Base-by-base conservation (phyloP, 2,329 filamentous ascomycete genomes). In the Cladophialophora bantiana region DNA sequence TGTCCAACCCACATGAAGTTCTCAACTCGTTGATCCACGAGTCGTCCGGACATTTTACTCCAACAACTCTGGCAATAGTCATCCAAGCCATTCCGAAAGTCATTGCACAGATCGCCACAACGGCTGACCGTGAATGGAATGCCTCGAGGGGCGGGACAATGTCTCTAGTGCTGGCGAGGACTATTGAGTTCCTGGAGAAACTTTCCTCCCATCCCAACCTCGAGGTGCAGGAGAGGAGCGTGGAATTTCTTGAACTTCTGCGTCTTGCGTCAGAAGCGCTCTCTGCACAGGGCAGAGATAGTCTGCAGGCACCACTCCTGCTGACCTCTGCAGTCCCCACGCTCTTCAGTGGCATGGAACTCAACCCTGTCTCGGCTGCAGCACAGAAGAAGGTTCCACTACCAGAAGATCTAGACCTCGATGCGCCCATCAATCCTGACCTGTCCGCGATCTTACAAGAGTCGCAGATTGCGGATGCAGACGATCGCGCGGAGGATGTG, bases 181-280 rank as follows among this genome's bases (percentile, higher is more conserved):
- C 97, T 6, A 86, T 96, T 20, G 88, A 95, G 76, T 90, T 92
- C 56, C 82, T 97, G 26, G 94, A 98, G 73, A 87, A 89, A 0
- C 79, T 98, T 15, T 88, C 89, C 0, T 84, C 89, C 48, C 93
- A 98, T 76, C 94, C 94, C 0, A 92, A 89, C 73, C 84, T 99
- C 1, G 95, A 99, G 76, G 93, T 99, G 3, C 95, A 99, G 79
- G 95, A 98, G 78, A 88, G 95, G 64, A 90, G 94, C 2, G 94
- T 97, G 1, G 94, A 97, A 75, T 96, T 97, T 73, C 85, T 93
- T 0, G 95, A 99, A 76, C 84, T 98, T 12, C 87, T 98, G 74
- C 93, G 93, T 66, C 83, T 99, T 53, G 93, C 92, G 1, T 88
- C 89, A 0, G 95, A 99, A 80, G 93, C 94, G 48, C 70, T 83